Evolutionary conservation across 495 filamentous ascomycete species (phyloP), one percentile per base, ranked within the genome.

Genomic region (Niebla homalea): DNA sequence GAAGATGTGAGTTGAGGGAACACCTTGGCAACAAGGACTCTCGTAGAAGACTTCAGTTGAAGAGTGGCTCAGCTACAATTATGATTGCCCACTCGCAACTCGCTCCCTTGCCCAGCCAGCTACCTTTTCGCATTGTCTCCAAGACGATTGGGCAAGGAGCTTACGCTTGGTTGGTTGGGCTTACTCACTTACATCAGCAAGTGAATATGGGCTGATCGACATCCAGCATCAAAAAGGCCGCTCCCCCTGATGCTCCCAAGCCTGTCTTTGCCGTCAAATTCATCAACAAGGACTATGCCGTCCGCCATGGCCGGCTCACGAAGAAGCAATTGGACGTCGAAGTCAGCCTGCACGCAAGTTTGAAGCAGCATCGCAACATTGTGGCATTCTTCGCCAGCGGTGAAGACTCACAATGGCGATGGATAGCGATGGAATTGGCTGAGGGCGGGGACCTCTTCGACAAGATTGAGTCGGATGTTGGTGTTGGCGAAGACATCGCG

Each of bases 381-480:
- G 94, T 99, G 55, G 80, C 84, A 58, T 96, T 87, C 73, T 89
- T 89, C 57, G 79, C 81, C 29, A 82, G 78, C 3, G 92, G 87
- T 46, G 88, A 96, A 63, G 89, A 99, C 61, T 62, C 70, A 2
- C 67, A 81, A n/a, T 99, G 93, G 93, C 75, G 80, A 57, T 99
- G 90, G 90, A 94, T 99, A 59, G 89, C 87, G 14, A 96, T 99
- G 89, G 92, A 99, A 64, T 80, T 87, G 57, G 92, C 92, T 39
- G 87, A 90, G 54, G 92, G 92, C 38, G 92, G 92, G 14, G 92
- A 99, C 63, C 76, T 99, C 12, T 99, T 99, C 69, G 92, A 98
- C 76, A 98, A 98, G 70, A 96, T 98, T 60, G 92, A 98, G 64
- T 88, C 92, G 3, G 92, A 98, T 64, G 84, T 87, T 25, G 92